A percentile compares a stretch with the other conserved stretches of the same genome.
Evolutionary conservation across 495 filamentous ascomycete genomes (phyloP).

Genomic region (Hypoxylon subgilvum): DNA sequence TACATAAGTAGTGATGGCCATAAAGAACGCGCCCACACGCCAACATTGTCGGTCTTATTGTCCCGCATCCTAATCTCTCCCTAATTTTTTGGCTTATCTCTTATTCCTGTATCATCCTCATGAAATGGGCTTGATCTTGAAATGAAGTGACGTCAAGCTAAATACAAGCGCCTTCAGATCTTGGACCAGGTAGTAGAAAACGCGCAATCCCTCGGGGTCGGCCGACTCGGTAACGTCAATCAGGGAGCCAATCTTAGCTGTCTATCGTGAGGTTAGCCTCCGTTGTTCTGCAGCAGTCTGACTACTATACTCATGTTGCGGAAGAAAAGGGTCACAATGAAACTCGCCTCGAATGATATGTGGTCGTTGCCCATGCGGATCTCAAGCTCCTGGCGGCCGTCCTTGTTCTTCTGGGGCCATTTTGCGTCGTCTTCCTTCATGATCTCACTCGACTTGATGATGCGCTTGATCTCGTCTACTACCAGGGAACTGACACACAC

Average conservation of each 20-base stretch:
- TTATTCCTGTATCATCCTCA: constrained; percentile 1
- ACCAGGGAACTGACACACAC: constrained; percentile 97
- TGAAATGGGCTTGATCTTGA: constrained; percentile 94
- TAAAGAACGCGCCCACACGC: constrained; percentile 8
- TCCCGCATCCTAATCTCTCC: neutral
- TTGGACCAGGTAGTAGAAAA: constrained; percentile 99
- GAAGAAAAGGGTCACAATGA: neutral
- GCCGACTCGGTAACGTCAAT: constrained; percentile 95
- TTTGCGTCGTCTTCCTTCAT: constrained; percentile 99
- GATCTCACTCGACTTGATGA: constrained; percentile 97
- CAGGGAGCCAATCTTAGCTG: constrained; percentile 96
- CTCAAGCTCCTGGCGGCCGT: constrained; percentile 95
- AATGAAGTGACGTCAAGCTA: constrained; percentile 93
- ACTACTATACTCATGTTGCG: neutral
- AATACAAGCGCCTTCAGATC: constrained; percentile 97
- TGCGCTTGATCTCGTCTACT: constrained; percentile 92
- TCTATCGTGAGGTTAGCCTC: constrained; percentile 62
- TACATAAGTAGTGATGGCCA: constrained; percentile 38
- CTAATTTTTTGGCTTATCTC: neutral
- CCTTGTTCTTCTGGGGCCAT: constrained; percentile 99
- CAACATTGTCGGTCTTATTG: too few relatives aligned
- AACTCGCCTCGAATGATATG: constrained; percentile 90
- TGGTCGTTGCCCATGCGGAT: constrained; percentile 94
- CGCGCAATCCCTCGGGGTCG: constrained; percentile 93
- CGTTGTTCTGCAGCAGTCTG: neutral